Conservation (phyloP, 306 rosid genomes). For the Sechiopsis laciniata region DNA sequence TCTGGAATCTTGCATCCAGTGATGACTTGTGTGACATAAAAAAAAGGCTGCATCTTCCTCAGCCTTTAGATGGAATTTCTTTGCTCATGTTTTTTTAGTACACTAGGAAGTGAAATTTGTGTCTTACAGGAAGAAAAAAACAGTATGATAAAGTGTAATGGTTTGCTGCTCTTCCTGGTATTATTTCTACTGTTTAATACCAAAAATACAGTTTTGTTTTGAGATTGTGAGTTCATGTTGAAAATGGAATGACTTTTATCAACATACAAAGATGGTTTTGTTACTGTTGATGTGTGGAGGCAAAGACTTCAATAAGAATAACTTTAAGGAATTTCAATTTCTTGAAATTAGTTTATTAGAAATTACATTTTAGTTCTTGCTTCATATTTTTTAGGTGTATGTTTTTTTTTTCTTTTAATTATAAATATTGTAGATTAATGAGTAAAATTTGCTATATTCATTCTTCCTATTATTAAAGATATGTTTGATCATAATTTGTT, state of each 20-base stretch:
- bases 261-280: background rate
- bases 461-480: background rate
- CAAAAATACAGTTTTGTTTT: background rate
- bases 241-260: background rate
- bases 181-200: slow-evolving; percentile 2
- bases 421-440: background rate
- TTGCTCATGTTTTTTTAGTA: background rate
- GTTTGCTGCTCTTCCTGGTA: background rate
- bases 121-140: background rate
- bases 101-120: slow-evolving; percentile 1
- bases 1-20: slow-evolving; percentile 4
- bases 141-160: background rate
- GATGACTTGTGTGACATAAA: slow-evolving; percentile 2
- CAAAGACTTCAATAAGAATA: background rate
- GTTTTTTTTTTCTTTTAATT: background rate
- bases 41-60: background rate
- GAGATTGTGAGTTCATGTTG: background rate
- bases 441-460: background rate
- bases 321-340: background rate
- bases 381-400: background rate
- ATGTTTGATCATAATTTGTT: background rate
- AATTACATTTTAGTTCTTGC: background rate
- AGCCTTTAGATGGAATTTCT: background rate
- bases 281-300: background rate
- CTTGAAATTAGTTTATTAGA: background rate